phyloP scores from a whole-genome alignment of 2,329 filamentous ascomycete species.

The Verruconis gallopava region DNA sequence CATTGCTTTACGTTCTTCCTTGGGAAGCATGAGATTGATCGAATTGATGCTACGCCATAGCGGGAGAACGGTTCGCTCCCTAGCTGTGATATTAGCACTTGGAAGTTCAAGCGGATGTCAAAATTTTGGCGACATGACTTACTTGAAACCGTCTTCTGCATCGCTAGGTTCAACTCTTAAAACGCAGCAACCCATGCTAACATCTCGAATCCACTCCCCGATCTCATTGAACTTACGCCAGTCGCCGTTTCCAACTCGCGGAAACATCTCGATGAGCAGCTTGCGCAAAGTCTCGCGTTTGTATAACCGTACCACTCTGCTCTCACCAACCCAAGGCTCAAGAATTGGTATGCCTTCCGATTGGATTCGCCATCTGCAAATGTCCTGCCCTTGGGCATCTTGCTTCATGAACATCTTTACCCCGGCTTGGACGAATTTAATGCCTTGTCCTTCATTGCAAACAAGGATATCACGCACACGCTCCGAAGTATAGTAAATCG shows the following conservation, averaged over 20 bases:
- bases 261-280: constrained; percentile 93
- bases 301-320: constrained; percentile 60
- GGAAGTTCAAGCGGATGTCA: neutral
- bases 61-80: constrained; percentile 75
- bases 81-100: constrained; percentile 14
- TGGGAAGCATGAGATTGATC: constrained; percentile 93
- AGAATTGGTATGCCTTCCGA: constrained; percentile 85
- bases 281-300: constrained; percentile 68
- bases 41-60: constrained; percentile 89
- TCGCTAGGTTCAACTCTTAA: constrained; percentile 68
- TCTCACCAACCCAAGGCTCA: constrained; percentile 74
- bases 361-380: constrained; percentile 92
- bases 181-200: constrained; percentile 86
- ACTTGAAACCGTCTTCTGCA: constrained; percentile 43
- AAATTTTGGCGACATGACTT: constrained; percentile 19
- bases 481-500: constrained; percentile 88
- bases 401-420: constrained; percentile 99
- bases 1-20: constrained; percentile 89
- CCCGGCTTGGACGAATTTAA: constrained; percentile 92
- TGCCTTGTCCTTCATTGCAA: constrained; percentile 76
- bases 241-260: constrained; percentile 62
- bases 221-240: constrained; percentile 76
- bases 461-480: constrained; percentile 75
- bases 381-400: constrained; percentile 72
- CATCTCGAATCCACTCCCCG: constrained; percentile 63